Evolutionary conservation across 495 filamentous ascomycete species (phyloP), one percentile per base, ranked within the genome.

Genomic region (Xylaria telfairii): DNA sequence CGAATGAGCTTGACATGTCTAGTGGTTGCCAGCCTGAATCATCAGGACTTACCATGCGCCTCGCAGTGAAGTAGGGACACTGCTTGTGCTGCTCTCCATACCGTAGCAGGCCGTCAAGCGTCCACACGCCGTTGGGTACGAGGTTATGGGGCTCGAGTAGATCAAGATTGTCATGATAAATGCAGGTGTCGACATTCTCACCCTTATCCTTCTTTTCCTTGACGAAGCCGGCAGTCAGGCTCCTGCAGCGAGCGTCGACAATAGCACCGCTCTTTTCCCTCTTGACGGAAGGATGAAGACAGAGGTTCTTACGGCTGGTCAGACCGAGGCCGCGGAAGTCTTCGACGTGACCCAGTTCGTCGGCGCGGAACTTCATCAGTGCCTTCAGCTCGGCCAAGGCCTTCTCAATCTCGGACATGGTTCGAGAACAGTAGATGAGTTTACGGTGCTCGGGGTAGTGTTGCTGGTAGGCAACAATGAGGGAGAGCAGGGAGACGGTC

Each of bases 91-190:
- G 84, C 80, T 99, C 95, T 51, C 96, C 95, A 72, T 99, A 97
- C 71, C 86, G 87, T 46, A 95, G 77, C 9, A 98, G 84, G 4
- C 90, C 92, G 75, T 98, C 95, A n/a, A 99, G 86, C 0, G 96
- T 98, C 87, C 97, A 98, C 2, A 99, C 92, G 15, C 96, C 96
- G 7, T 94, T 91, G 1, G 96, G 95, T 6, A 99, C 88, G 7
- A 98, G 87, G 75, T 96, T 97, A 75, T 97, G 93, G 0, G 96
- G 93, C 77, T 99, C 96, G 44, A 98, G 90, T 13, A 95, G 86
- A 78, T 98, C 95, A 19, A 99, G 89, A 73, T 98, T 99, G 81
- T 99, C 96, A 75, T 99, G 96, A 80, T 98, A 99, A 49, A 96
- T 84, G 84, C 96, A 99, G 12, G 95, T 82, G 19, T 97, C 94